phyloP scores from a whole-genome alignment of 1,139 yeast species.

The Nakaseomyces uthaithaninus region DNA sequence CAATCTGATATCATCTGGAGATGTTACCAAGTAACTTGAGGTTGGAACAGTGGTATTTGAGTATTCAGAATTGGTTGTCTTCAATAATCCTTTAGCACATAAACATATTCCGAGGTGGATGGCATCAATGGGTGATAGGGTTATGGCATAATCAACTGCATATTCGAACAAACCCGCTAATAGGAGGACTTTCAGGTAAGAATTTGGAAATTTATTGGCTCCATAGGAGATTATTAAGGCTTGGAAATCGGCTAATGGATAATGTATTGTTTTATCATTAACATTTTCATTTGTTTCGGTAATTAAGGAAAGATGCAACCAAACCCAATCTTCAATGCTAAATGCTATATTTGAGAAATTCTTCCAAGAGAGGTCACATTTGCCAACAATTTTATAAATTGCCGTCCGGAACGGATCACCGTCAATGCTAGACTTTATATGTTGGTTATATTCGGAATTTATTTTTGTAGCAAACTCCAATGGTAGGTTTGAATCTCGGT shows the following conservation, averaged over 20 bases:
- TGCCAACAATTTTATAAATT: constrained; percentile 82
- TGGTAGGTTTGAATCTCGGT: constrained; percentile 47
- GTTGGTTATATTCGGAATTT: constrained; percentile 76
- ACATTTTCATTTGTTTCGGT: constrained; percentile 52
- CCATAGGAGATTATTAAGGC: constrained; percentile 66
- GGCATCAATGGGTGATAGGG: constrained; percentile 70
- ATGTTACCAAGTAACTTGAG: constrained; percentile 31
- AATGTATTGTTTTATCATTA: constrained; percentile 68
- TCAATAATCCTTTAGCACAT: constrained; percentile 64
- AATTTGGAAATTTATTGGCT: constrained; percentile 58
- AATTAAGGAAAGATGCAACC: constrained; percentile 80
- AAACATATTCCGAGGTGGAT: constrained; percentile 87
- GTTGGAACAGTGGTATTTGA: constrained; percentile 7
- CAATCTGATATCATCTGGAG: constrained; percentile 37
- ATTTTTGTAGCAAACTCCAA: constrained; percentile 62
- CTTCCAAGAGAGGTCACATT: constrained; percentile 66
- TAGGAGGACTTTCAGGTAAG: constrained; percentile 66
- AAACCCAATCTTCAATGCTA: constrained; percentile 92
- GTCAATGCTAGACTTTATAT: constrained; percentile 60
- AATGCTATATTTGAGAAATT: constrained; percentile 68
- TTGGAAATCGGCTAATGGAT: constrained; percentile 68
- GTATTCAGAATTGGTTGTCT: constrained; percentile 35
- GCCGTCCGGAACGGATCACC: constrained; percentile 90
- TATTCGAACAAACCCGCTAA: constrained; percentile 75
- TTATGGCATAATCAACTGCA: constrained; percentile 66